Evolutionary conservation across 169 alveolate species (phyloP).

Genomic region (Babesia gibsoni): DNA sequence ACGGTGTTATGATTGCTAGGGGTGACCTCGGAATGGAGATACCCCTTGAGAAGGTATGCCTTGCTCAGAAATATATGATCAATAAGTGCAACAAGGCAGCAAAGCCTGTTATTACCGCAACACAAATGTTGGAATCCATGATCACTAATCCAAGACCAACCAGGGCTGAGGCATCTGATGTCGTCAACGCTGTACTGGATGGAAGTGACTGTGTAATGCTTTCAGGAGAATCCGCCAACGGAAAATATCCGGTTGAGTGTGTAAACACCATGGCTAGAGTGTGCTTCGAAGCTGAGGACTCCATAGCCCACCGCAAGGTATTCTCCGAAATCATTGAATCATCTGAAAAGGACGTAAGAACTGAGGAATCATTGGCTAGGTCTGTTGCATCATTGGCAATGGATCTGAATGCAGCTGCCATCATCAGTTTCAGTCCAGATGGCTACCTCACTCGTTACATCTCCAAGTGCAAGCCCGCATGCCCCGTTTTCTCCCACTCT

Average conservation of each 20-base stretch:
- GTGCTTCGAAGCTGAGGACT: constrained; percentile 83
- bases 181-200: constrained; percentile 94
- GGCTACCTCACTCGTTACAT: constrained; percentile 95
- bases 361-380: constrained; percentile 86
- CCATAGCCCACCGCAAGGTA: constrained; percentile 70
- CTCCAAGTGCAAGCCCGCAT: constrained; percentile 94
- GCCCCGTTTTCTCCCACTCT: constrained; percentile 90
- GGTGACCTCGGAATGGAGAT: constrained; percentile 99
- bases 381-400: constrained; percentile 88
- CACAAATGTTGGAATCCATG: constrained; percentile 97
- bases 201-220: constrained; percentile 96
- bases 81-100: constrained; percentile 72
- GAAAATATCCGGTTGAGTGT: constrained; percentile 78
- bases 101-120: constrained; percentile 92
- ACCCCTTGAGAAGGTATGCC: constrained; percentile 95
- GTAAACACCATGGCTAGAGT: constrained; percentile 81
- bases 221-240: constrained; percentile 84
- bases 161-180: constrained; percentile 97
- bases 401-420: constrained; percentile 84
- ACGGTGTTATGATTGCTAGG: constrained; percentile 99
- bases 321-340: constrained; percentile 67
- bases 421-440: constrained; percentile 93
- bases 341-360: constrained; percentile 72
- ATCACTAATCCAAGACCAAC: constrained; percentile 92
- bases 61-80: constrained; percentile 96